A percentile compares a stretch with the other conserved stretches of the same genome.
Conservation (phyloP, 139 green algal species). For the Axilococcus clingmanii region DNA sequence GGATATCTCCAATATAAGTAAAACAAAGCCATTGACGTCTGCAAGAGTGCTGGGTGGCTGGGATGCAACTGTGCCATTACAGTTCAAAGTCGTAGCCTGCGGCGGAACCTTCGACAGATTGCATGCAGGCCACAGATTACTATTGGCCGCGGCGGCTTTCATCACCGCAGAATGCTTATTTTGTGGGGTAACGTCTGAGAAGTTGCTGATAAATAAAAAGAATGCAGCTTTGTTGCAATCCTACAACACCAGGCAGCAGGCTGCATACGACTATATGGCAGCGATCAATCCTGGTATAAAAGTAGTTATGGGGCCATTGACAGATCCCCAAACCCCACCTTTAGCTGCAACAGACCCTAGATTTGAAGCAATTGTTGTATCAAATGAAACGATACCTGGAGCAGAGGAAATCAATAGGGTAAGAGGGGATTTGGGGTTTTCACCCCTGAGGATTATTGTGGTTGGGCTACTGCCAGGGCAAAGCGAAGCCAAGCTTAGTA, state of each 20-base stretch:
- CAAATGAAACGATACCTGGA: constrained; percentile 65
- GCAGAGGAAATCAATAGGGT: constrained; percentile 61
- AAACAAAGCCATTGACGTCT: no score
- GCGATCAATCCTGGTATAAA: constrained; percentile 33
- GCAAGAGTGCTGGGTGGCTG: no score
- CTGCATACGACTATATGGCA: constrained; percentile 48
- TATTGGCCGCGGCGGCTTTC: constrained; percentile 70
- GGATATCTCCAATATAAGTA: no score
- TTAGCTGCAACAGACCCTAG: constrained; percentile 48
- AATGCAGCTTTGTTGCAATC: constrained; percentile 58
- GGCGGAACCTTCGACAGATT: constrained; percentile 90
- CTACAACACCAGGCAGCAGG: constrained; percentile 40
- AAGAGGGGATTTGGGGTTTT: constrained; percentile 36
- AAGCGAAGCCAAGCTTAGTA: constrained; percentile 49
- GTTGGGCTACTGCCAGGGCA: constrained; percentile 47
- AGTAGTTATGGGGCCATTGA: constrained; percentile 45
- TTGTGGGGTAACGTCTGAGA: constrained; percentile 70
- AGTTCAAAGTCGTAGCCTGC: constrained; percentile 60
- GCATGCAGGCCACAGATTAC: constrained; percentile 82
- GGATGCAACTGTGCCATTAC: no score
- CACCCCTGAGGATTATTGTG: constrained; percentile 51
- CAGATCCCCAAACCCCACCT: constrained; percentile 63
- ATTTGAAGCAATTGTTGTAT: constrained; percentile 83
- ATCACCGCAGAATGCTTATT: constrained; percentile 38
- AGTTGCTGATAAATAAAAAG: constrained; percentile 65